Percentiles rank a stretch among this genome's conserved stretches.
phyloP scores from a whole-genome alignment of 2,329 filamentous ascomycete genomes.

The Aspergillus niger region DNA sequence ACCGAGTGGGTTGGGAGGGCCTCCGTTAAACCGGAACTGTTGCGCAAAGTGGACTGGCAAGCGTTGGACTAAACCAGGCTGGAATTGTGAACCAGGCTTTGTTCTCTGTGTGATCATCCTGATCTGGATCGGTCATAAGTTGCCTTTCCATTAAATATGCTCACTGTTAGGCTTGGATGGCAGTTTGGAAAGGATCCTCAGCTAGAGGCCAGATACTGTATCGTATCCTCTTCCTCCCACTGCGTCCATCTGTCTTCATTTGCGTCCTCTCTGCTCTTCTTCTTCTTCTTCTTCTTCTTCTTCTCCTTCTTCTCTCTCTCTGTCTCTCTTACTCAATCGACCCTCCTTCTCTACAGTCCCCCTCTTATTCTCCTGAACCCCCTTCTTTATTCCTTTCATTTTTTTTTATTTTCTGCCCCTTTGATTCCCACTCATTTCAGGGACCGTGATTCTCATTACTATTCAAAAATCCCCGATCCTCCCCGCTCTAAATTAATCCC shows the following conservation, averaged over 20 bases:
- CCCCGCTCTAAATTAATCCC: background rate
- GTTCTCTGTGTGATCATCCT: background rate
- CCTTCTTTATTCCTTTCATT: slow-evolving; percentile 21
- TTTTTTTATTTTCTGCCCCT: slow-evolving; percentile 4
- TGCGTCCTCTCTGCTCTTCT: background rate
- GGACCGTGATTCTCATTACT: background rate
- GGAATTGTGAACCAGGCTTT: background rate
- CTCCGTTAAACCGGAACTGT: background rate
- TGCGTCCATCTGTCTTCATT: no score
- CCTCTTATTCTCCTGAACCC: slow-evolving; percentile 22
- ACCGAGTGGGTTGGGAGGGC: background rate
- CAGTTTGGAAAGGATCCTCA: slow-evolving; percentile 11
- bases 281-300: slow-evolving; percentile 8
- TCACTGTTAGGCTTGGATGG: background rate
- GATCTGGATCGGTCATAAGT: slow-evolving; percentile 5
- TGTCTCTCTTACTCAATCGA: no score
- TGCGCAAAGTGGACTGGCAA: background rate
- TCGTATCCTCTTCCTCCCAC: background rate
- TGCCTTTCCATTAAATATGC: background rate
- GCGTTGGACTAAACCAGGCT: background rate
- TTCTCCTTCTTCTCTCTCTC: slow-evolving; percentile 7
- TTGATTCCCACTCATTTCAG: background rate
- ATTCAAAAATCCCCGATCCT: background rate
- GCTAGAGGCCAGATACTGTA: slow-evolving; percentile 1
- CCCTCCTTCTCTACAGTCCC: background rate